Base-by-base conservation (phyloP, 768 basidiomycete species). In the Macrolepiota albuminosa region DNA sequence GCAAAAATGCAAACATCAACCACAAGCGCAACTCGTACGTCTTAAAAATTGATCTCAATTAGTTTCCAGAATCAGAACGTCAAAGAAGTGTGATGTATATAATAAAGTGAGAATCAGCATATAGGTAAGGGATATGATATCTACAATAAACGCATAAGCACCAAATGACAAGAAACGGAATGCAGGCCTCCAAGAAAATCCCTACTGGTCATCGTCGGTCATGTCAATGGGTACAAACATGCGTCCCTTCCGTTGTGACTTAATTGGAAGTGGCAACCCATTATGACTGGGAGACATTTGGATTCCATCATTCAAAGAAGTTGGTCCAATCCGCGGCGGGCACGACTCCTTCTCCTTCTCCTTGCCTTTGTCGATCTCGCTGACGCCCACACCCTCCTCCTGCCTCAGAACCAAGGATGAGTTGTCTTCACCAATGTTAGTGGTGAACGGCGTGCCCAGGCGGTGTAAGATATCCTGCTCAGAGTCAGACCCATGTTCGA, bases 191-290 rank as follows among this genome's bases (percentile, higher is more conserved):
- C 29, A 54, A 40, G 26, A 18, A 51, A 31, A n/a, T 48, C 16
- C 18, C n/a, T 54, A 33, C 13, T 14, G 9, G 21, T n/a, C n/a
- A 14, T 43, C 11, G 3, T 54, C 54, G 3, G 26, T 10, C 45
- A 56, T 43, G 42, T 60, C 59, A 56, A 59, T 39, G 24, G 60
- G 56, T 6, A 49, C 60, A 6, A 59, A 58, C 52, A 60, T 54
- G 14, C 56, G 54, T 31, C 62, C 56, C 26, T 64, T 64, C 10
- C 64, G 50, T 45, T 64, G 64, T 1, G 61, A 59, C 14, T 64
- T 64, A 13, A 64, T 58, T 8, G 64, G 64, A 4, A 64, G 61
- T 26, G 64, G 64, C 14, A 53, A 14, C 24, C 57, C 64, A 39
- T 47, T 43, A 45, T 57, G 50, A 26, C 33, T 21, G 14, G 49